Evolutionary conservation across 1,139 yeast genomes (phyloP), one percentile per base, ranked within the genome.

Genomic region (Hansenula sp.): DNA sequence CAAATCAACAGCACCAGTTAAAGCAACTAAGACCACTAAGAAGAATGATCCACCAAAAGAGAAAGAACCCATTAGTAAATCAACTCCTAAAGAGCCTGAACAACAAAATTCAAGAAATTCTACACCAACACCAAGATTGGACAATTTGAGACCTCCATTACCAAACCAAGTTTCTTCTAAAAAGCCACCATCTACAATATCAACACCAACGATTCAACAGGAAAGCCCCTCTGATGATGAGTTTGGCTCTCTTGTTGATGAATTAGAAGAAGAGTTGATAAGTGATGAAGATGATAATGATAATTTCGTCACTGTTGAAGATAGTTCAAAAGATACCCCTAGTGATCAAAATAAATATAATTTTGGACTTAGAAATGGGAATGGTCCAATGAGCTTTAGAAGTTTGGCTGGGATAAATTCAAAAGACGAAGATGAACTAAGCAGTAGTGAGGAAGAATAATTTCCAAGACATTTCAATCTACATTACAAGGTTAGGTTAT

Each of bases 391-490:
- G 10, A 55, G 45, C 35, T 51, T 55, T 21, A 47, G 58, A 42
- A 46, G 44, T 17, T 34, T 57, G 25, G 57, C 56, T 19, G 59
- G 59, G 1, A 41, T 36, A n/a, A 29, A 19, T 10, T 28, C 45
- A 29, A 39, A 46, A 25, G 53, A 53, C 11, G 57, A 51, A 5
- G 59, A 55, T 12, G 58, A 53, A 13, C 30, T 48, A 7, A 48
- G 48, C n/a, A 49, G 52, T 36, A 49, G 53, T 32, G 58, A 55
- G 38, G 60, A 55, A 36, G 59, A 55, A 38, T 55, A 15, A 31
- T 5, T n/a, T n/a, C n/a, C n/a, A n/a, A n/a, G n/a, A n/a, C n/a
- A n/a, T n/a, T n/a, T n/a, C n/a, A n/a, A n/a, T n/a, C n/a, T n/a
- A n/a, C n/a, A n/a, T n/a, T n/a, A n/a, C n/a, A n/a, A n/a, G n/a